These are phyloP conservation scores for Podospora didyma DNA, from an alignment of 495 filamentous ascomycete genomes.

Conservation along the genomic window DNA sequence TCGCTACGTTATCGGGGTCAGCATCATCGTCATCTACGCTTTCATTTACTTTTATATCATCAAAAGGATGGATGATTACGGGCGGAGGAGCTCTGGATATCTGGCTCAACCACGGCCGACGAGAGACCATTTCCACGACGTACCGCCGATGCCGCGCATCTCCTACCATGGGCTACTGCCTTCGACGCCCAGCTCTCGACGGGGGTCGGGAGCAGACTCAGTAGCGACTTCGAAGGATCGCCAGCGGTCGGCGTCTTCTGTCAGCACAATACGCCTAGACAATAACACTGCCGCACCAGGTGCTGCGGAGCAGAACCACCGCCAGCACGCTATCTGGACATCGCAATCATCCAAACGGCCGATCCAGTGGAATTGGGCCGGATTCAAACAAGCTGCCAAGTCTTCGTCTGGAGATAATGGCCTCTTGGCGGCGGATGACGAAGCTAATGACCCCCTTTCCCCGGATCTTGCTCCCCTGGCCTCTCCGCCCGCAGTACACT, in stretches of 20 bases:
- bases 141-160: slow-evolving; percentile 36
- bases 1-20: slow-evolving; percentile 61
- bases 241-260: slow-evolving; percentile 28
- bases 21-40: slow-evolving; percentile 58
- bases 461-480: slow-evolving; percentile 1
- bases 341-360: background rate
- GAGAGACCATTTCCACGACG: slow-evolving; percentile 8
- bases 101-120: slow-evolving; percentile 8
- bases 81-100: slow-evolving; percentile 21
- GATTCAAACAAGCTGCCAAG: slow-evolving; percentile 21
- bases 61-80: slow-evolving; percentile 26
- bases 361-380: slow-evolving; percentile 35
- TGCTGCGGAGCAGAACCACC: background rate
- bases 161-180: slow-evolving; percentile 38
- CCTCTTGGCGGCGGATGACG: slow-evolving; percentile 11
- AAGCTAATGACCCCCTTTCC: slow-evolving; percentile 8
- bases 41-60: slow-evolving; percentile 66
- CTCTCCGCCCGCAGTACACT: slow-evolving; percentile 13
- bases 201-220: slow-evolving; percentile 21
- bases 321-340: background rate
- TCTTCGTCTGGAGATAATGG: slow-evolving; percentile 2
- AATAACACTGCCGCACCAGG: background rate
- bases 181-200: slow-evolving; percentile 26
- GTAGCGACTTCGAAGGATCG: slow-evolving; percentile 18
- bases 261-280: slow-evolving; percentile 21